Evolutionary conservation across 352 stramenopile species (phyloP).

Genomic region (Phytophthora quininea): DNA sequence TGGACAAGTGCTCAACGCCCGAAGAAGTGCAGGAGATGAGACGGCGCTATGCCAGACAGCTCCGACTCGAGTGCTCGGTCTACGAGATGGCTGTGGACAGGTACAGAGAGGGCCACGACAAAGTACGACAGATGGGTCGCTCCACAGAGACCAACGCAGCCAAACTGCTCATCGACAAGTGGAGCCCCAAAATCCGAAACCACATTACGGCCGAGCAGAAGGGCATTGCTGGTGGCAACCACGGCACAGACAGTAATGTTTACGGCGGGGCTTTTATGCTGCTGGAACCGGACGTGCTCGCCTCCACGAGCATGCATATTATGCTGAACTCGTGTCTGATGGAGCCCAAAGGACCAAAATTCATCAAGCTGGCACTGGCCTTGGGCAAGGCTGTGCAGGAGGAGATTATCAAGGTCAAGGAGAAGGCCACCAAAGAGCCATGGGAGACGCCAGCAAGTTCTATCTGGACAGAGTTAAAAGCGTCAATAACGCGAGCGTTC

Average conservation of each 20-base stretch:
- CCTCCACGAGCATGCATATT: slow-evolving; percentile 66
- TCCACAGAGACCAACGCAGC: slow-evolving; percentile 61
- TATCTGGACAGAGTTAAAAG: slow-evolving; percentile 32
- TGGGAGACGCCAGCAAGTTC: slow-evolving; percentile 25
- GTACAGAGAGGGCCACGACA: slow-evolving; percentile 51
- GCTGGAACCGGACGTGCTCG: slow-evolving; percentile 57
- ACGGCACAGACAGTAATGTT: slow-evolving; percentile 76
- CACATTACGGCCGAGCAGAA: slow-evolving; percentile 59
- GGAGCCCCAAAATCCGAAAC: slow-evolving; percentile 47
- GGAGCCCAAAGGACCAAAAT: slow-evolving; percentile 73
- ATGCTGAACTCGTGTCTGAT: slow-evolving; percentile 77
- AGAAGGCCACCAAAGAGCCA: slow-evolving; percentile 36
- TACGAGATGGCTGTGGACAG: slow-evolving; percentile 85
- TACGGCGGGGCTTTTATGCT: slow-evolving; percentile 75
- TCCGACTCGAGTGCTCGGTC: slow-evolving; percentile 79
- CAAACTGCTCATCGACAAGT: slow-evolving; percentile 68
- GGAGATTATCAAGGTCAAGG: slow-evolving; percentile 71
- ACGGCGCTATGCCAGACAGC: slow-evolving; percentile 73
- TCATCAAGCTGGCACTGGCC: slow-evolving; percentile 78
- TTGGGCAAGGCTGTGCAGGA: slow-evolving; percentile 83
- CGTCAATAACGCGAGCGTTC: slow-evolving; percentile 39
- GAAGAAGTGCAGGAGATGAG: slow-evolving; percentile 64
- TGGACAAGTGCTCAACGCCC: slow-evolving; percentile 50
- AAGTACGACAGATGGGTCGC: slow-evolving; percentile 54
- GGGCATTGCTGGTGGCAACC: slow-evolving; percentile 55